Evolutionary conservation across 2,329 filamentous ascomycete species (phyloP), one percentile per base, ranked within the genome.

Genomic region (Apiospora malaysiana): DNA sequence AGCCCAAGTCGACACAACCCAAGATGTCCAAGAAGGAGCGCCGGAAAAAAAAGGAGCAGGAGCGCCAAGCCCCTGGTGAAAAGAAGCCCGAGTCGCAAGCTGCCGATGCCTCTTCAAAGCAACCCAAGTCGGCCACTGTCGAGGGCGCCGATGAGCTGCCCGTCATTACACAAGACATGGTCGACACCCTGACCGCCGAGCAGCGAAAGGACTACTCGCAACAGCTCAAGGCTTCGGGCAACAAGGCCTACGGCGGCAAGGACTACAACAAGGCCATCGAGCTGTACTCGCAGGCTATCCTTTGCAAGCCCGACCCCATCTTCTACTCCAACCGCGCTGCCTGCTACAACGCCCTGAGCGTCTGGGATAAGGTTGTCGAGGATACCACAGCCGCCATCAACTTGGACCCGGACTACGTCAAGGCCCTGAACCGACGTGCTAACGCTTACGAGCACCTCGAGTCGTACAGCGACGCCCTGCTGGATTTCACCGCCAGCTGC

Each of bases 241-340:
- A 99, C 88, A 97, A 96, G 84, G 94, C 96, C 9, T 99, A 98
- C 79, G 94, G 94, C 72, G 91, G 91, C 76, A 98, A 98, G 85
- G 93, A 97, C 79, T 98, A 98, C 84, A 92, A 94, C 83, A 91
- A 90, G 78, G 96, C 96, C 76, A 99, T 99, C 80, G 93, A 95
- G 5, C 90, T 99, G 46, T 99, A 99, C 84, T 93, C 93, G 75
- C 94, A 97, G 85, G 96, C 96, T 68, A 97, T 99, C 77, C 86
- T 98, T 68, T 98, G 96, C 92, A 97, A 96, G 85, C 92, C 95
- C 71, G 96, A 99, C 79, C 94, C 96, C 43, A 95, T 99, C 81
- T 99, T 96, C 88, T 99, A 97, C 88, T 98, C 96, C 74, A 99
- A 99, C 88, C 93, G 96, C 77, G 96, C 96, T 71, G 96, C 96